These are phyloP conservation scores for Apiotrichum veenhuisii DNA, from an alignment of 1,284 basidiomycete species.

Conservation along the genomic window DNA sequence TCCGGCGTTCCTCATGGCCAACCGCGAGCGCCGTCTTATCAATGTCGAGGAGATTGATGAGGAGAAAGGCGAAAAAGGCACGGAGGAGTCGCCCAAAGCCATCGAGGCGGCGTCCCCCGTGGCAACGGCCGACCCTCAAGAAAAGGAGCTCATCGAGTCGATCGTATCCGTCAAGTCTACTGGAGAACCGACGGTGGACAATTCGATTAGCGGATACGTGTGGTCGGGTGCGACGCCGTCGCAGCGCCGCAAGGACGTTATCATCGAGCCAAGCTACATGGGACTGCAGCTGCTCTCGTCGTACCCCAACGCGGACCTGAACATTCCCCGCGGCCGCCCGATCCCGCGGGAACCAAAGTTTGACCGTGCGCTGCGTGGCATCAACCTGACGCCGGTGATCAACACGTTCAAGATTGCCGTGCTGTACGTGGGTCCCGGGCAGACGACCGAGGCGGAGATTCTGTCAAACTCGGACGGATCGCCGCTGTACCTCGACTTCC, in stretches of 20 bases:
- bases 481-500: slow-evolving; percentile 87
- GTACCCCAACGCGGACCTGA: slow-evolving; percentile 58
- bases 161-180: slow-evolving; percentile 13
- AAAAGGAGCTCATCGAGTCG: neutral
- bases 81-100: neutral
- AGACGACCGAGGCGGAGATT: slow-evolving; percentile 80
- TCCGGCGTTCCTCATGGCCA: slow-evolving; percentile 69
- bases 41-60: slow-evolving; percentile 1
- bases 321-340: slow-evolving; percentile 44
- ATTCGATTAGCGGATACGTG: slow-evolving; percentile 56
- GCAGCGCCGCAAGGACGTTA: slow-evolving; percentile 76
- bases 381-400: slow-evolving; percentile 89
- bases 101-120: no score
- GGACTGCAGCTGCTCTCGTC: slow-evolving; percentile 76
- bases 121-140: neutral
- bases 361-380: slow-evolving; percentile 62
- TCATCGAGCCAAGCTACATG: slow-evolving; percentile 81
- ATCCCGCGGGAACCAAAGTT: slow-evolving; percentile 56
- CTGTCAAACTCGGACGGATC: slow-evolving; percentile 89
- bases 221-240: slow-evolving; percentile 81
- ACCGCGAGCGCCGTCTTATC: slow-evolving; percentile 52
- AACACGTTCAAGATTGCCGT: slow-evolving; percentile 97
- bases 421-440: slow-evolving; percentile 90
- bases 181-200: slow-evolving; percentile 15
- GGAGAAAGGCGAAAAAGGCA: neutral